Evolutionary conservation across 441 rosid genomes (phyloP).

Genomic region (Erysimum cheiri): DNA sequence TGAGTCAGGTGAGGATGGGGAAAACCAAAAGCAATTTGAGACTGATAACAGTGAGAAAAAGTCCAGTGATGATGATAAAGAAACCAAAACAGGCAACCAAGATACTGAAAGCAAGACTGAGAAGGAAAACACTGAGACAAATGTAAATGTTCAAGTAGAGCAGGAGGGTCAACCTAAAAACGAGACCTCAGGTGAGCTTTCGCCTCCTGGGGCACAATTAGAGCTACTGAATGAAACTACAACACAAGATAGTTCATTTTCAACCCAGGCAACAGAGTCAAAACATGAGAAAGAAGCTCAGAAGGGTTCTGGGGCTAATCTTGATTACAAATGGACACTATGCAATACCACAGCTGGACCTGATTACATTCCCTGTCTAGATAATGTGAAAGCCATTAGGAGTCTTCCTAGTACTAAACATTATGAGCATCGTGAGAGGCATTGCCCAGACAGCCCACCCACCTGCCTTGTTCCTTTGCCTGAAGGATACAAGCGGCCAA

Average conservation of each 20-base stretch:
- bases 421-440: constrained; percentile 97
- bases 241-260: constrained; percentile 73
- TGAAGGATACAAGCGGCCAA: constrained; percentile 75
- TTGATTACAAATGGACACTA: constrained; percentile 66
- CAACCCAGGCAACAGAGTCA: constrained; percentile 90
- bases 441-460: constrained; percentile 83
- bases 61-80: constrained; percentile 36
- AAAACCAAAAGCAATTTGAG: constrained; percentile 51
- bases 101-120: constrained; percentile 49
- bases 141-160: constrained; percentile 53
- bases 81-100: constrained; percentile 46
- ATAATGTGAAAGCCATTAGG: constrained; percentile 77
- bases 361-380: constrained; percentile 96
- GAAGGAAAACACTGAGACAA: constrained; percentile 46
- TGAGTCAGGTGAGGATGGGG: constrained; percentile 51
- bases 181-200: constrained; percentile 56
- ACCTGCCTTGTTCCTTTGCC: constrained; percentile 91
- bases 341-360: constrained; percentile 90
- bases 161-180: constrained; percentile 54
- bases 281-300: constrained; percentile 82
- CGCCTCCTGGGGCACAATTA: constrained; percentile 79
- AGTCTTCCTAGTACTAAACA: constrained; percentile 77
- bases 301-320: constrained; percentile 52
- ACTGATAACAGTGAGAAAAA: constrained; percentile 46
- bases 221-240: constrained; percentile 81